Evolutionary conservation across 352 stramenopile species (phyloP).

Genomic region (Phytophthora hibernalis): DNA sequence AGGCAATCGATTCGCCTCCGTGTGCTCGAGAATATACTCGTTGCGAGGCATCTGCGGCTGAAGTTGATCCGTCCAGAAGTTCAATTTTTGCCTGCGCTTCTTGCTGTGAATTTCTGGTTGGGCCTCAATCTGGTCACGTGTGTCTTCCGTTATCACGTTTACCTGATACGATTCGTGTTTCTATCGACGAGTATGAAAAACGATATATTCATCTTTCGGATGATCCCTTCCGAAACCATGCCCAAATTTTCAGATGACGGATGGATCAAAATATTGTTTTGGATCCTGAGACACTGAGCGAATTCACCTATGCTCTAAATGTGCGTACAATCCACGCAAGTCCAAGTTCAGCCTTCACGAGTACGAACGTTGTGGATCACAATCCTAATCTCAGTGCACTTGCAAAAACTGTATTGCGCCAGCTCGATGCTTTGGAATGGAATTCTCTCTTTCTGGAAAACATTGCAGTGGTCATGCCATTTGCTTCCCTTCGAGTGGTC

Average conservation of each 20-base stretch:
- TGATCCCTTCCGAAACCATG: neutral
- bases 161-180: neutral
- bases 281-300: neutral
- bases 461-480: no score
- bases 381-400: neutral
- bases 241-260: neutral
- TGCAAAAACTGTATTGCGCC: neutral
- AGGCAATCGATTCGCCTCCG: neutral
- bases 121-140: neutral
- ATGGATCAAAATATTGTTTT: neutral
- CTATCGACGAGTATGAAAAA: neutral
- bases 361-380: neutral
- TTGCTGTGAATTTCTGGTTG: neutral
- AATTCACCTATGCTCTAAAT: constrained; percentile 2
- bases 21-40: neutral
- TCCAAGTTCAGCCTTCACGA: neutral
- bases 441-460: no score
- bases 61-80: neutral
- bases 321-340: neutral
- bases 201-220: neutral
- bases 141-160: neutral
- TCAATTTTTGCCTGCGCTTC: neutral
- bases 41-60: neutral
- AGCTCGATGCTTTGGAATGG: no score
- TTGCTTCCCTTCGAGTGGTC: no score